Evolutionary conservation across 1,139 yeast genomes (phyloP).

Genomic region (Saccharomyces hybrid): DNA sequence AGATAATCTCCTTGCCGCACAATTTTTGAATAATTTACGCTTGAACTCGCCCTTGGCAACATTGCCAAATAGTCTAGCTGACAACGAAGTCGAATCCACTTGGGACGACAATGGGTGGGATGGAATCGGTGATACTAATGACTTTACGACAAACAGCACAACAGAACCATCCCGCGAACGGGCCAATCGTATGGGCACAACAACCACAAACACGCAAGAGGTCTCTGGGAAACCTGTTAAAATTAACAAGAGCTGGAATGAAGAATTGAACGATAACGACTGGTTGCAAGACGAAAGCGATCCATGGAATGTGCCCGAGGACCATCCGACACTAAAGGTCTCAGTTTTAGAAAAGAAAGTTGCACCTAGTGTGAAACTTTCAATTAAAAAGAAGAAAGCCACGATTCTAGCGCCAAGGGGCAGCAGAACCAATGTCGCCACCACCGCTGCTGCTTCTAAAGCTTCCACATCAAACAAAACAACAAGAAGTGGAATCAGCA

Average conservation of each 20-base stretch:
- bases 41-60: conserved; percentile 1
- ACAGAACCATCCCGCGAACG: background rate
- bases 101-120: conserved; percentile 2
- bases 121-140: background rate
- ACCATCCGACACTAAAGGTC: background rate
- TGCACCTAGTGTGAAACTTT: background rate
- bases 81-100: conserved; percentile 3
- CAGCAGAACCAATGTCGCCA: background rate
- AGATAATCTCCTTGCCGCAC: conserved; percentile 6
- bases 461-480: background rate
- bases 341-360: background rate
- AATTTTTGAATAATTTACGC: conserved; percentile 27
- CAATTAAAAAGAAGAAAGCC: background rate
- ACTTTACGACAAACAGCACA: background rate
- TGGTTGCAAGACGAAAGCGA: background rate
- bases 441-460: background rate
- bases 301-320: background rate
- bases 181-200: conserved; percentile 1
- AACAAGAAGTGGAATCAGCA: background rate
- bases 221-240: conserved; percentile 10
- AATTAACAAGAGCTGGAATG: conserved; percentile 20
- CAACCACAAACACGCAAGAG: background rate
- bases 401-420: background rate
- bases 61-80: background rate
- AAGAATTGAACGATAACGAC: conserved; percentile 7